Conservation (phyloP, 345 rosid species). For the Fremontodendron californicum region DNA sequence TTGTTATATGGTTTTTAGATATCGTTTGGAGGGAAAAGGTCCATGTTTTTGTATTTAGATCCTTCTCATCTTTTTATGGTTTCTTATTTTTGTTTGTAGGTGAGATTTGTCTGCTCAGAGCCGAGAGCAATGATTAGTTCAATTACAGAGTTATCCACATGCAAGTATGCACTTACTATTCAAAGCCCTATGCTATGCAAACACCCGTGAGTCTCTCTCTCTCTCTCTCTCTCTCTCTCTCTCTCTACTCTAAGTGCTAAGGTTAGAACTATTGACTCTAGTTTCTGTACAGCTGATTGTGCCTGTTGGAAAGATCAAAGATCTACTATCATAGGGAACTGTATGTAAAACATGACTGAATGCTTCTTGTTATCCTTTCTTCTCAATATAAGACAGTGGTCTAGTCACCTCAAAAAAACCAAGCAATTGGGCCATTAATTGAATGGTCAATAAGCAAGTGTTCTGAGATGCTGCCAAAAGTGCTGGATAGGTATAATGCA, state of each 20-base stretch:
- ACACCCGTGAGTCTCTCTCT: slow-evolving; percentile 65
- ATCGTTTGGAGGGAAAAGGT: neutral
- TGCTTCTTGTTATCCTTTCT: neutral
- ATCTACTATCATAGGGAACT: neutral
- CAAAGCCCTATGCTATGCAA: slow-evolving; percentile 85
- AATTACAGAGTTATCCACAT: slow-evolving; percentile 85
- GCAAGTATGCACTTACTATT: slow-evolving; percentile 83
- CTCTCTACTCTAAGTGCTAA: slow-evolving; percentile 10
- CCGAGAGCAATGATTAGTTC: slow-evolving; percentile 87
- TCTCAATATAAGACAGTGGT: neutral
- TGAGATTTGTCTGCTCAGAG: slow-evolving; percentile 94
- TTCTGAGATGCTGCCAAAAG: neutral
- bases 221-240: slow-evolving; percentile 27
- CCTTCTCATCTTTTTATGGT: neutral
- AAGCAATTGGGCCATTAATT: neutral
- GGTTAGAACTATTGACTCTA: neutral
- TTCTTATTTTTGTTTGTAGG: slow-evolving; percentile 40
- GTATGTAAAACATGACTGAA: neutral
- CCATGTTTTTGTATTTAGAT: neutral
- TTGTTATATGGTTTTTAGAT: neutral
- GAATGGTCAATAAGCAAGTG: neutral
- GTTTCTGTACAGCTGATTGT: neutral
- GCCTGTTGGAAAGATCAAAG: neutral
- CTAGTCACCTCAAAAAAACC: neutral
- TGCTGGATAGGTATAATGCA: neutral